Percentiles rank a stretch among this genome's conserved stretches.
phyloP scores from a whole-genome alignment of 805 yeast genomes.

The Barnettozyma salicaria region DNA sequence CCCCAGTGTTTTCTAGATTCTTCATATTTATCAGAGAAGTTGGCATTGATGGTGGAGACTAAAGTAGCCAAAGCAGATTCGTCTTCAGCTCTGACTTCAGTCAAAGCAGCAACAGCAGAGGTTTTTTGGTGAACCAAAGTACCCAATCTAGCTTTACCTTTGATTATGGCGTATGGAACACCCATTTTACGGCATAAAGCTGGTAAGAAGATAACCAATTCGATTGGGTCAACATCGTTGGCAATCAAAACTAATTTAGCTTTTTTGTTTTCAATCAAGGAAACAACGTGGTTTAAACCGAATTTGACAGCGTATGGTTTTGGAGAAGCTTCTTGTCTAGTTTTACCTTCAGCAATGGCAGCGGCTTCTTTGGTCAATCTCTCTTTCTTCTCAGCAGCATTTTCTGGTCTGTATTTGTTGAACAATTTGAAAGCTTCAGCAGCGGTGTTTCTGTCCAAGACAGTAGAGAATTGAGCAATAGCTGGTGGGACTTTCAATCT shows the following conservation, averaged over 20 bases:
- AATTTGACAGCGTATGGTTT: slow-evolving; percentile 96
- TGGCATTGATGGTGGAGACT: slow-evolving; percentile 87
- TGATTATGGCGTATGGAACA: slow-evolving; percentile 96
- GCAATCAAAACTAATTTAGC: slow-evolving; percentile 96
- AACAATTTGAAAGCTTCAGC: slow-evolving; percentile 93
- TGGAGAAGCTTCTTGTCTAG: slow-evolving; percentile 92
- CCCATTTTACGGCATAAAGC: slow-evolving; percentile 99
- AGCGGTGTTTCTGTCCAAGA: slow-evolving; percentile 98
- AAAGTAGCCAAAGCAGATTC: slow-evolving; percentile 91
- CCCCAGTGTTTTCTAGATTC: slow-evolving; percentile 99
- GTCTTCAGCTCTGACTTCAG: slow-evolving; percentile 92
- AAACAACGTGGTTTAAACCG: slow-evolving; percentile 99
- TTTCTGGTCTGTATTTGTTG: slow-evolving; percentile 99
- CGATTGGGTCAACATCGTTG: slow-evolving; percentile 98
- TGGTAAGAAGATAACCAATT: slow-evolving; percentile 94
- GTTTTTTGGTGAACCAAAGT: slow-evolving; percentile 97
- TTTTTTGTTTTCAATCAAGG: slow-evolving; percentile 96
- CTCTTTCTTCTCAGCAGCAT: slow-evolving; percentile 96
- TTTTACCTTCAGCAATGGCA: slow-evolving; percentile 96
- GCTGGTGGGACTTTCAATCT: slow-evolving; percentile 99
- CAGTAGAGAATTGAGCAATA: slow-evolving; percentile 91
- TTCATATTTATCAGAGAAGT: slow-evolving; percentile 91
- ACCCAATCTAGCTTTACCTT: slow-evolving; percentile 98
- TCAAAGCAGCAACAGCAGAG: slow-evolving; percentile 94
- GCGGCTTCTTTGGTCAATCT: slow-evolving; percentile 99